A percentile compares a stretch with the other conserved stretches of the same genome.
Conservation (phyloP, 2,329 filamentous ascomycete genomes). For the Aureobasidium sp. region DNA sequence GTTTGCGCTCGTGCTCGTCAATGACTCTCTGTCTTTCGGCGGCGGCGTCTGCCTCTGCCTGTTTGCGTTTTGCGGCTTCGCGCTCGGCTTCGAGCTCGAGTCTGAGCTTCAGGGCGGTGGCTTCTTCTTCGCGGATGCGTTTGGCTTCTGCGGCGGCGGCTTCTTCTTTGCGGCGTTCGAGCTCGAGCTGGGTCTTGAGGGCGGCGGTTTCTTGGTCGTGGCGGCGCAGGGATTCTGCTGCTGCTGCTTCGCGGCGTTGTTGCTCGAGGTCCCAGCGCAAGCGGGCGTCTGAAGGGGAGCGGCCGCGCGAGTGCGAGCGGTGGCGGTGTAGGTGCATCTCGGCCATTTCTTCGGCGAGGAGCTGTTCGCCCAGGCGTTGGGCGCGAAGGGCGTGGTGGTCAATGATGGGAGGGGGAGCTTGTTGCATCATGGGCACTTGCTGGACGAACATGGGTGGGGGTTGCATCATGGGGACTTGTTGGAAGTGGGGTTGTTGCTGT, state of each 20-base stretch:
- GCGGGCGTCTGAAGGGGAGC: slow-evolving; percentile 15
- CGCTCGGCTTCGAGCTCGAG: not conserved
- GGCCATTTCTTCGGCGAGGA: slow-evolving; percentile 24
- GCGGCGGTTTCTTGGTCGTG: slow-evolving; percentile 1
- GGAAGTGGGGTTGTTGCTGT: slow-evolving; percentile 17
- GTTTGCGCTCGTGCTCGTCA: slow-evolving; percentile 30
- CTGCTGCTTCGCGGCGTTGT: not conserved
- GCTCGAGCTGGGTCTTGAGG: slow-evolving; percentile 24
- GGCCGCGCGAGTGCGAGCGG: slow-evolving; percentile 30
- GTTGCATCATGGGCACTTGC: not conserved
- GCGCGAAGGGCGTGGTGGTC: not conserved
- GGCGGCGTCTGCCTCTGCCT: slow-evolving; percentile 23
- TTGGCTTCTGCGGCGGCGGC: slow-evolving; percentile 20
- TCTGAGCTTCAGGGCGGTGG: slow-evolving; percentile 26
- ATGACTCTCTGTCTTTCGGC: slow-evolving; percentile 32
- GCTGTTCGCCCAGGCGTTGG: slow-evolving; percentile 6
- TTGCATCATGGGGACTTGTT: slow-evolving; percentile 5
- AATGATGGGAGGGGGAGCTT: not conserved
- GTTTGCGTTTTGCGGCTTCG: slow-evolving; percentile 29
- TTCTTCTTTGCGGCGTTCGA: slow-evolving; percentile 23
- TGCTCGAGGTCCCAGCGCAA: slow-evolving; percentile 26
- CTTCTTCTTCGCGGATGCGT: slow-evolving; percentile 31
- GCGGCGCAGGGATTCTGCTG: slow-evolving; percentile 16
- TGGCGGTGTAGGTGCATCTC: slow-evolving; percentile 26
- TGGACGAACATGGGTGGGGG: slow-evolving; percentile 8